These are phyloP conservation scores for Sambucus nigra DNA, from an alignment of 129 eudicot genomes.

Conservation along the genomic window DNA sequence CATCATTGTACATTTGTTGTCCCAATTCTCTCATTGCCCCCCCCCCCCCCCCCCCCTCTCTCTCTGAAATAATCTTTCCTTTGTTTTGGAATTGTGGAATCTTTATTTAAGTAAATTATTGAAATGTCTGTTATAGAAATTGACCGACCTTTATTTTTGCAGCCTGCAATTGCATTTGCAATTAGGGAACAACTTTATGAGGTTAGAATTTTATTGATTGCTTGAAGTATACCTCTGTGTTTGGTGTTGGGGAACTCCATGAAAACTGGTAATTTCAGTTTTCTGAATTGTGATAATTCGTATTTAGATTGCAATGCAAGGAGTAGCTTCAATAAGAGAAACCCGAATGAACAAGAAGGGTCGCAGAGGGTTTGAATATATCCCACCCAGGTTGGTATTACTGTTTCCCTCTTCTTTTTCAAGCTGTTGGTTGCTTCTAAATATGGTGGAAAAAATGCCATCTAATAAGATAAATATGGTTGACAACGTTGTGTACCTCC, in stretches of 20 bases:
- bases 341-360: slow-evolving; percentile 69
- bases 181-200: slow-evolving; percentile 93
- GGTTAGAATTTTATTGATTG: slow-evolving; percentile 29
- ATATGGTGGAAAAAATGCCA: neutral
- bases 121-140: slow-evolving; percentile 2
- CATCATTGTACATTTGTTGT: neutral
- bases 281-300: neutral
- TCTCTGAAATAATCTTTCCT: neutral
- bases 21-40: neutral
- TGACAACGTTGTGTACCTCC: neutral
- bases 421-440: neutral
- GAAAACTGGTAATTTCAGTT: neutral
- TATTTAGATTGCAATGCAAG: slow-evolving; percentile 72
- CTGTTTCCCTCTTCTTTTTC: neutral
- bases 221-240: neutral
- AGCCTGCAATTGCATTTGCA: slow-evolving; percentile 91
- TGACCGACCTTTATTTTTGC: slow-evolving; percentile 24
- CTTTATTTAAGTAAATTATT: neutral
- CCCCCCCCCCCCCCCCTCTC: neutral
- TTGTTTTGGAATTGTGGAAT: neutral
- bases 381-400: slow-evolving; percentile 44
- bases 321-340: slow-evolving; percentile 76
- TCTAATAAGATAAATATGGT: neutral
- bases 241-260: slow-evolving; percentile 1
- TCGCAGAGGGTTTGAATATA: slow-evolving; percentile 59